phyloP scores from a whole-genome alignment of 1,139 yeast species.

The Saccharomyces hybrid region DNA sequence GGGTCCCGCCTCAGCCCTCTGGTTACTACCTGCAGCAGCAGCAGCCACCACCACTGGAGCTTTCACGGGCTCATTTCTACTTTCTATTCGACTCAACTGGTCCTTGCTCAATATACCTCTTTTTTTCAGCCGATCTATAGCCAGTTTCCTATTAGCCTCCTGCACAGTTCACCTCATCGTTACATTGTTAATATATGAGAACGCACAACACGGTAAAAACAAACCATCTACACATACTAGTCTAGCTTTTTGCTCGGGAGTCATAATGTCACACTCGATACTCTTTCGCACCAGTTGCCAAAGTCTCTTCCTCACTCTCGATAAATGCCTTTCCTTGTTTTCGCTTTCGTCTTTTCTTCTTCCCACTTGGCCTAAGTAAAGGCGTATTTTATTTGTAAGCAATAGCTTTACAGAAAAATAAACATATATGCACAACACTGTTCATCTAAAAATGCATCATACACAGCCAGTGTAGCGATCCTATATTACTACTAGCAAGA shows the following conservation, averaged over 20 bases:
- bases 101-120: conserved; percentile 30
- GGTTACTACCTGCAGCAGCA: background rate
- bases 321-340: background rate
- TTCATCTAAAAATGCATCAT: no score
- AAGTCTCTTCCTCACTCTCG: background rate
- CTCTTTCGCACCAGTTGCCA: background rate
- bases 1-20: background rate
- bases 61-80: conserved; percentile 17
- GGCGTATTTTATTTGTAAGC: background rate
- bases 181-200: background rate
- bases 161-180: conserved; percentile 25
- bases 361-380: background rate
- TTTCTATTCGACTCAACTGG: conserved; percentile 17
- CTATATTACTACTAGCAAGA: background rate
- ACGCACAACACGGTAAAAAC: background rate
- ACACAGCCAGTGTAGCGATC: background rate
- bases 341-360: background rate
- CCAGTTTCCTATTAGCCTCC: conserved; percentile 48
- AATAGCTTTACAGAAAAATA: background rate
- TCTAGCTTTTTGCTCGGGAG: conserved; percentile 46
- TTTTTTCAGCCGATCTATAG: conserved; percentile 45
- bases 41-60: background rate
- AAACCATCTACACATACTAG: conserved; percentile 10
- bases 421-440: background rate
- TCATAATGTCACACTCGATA: conserved; percentile 25